These are phyloP conservation scores for Prunus mongolica DNA, from an alignment of 306 rosid species.

Conservation along the genomic window DNA sequence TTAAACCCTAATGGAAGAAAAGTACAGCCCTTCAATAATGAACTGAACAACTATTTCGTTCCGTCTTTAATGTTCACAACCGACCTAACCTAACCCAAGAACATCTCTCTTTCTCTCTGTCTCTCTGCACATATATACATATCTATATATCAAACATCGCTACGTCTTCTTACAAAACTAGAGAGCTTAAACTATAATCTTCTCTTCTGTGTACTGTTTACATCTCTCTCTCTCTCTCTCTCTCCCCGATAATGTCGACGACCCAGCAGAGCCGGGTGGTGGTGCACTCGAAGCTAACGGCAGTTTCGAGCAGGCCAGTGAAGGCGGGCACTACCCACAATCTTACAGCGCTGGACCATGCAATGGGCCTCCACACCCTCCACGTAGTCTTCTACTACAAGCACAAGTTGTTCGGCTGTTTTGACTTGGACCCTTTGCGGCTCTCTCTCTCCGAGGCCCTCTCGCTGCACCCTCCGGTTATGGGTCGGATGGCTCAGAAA, in stretches of 20 bases:
- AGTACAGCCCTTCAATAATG: too few species aligned
- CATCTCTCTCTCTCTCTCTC: not conserved
- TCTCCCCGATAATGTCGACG: constrained; percentile 4
- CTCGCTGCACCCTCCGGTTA: constrained; percentile 44
- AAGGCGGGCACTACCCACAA: constrained; percentile 22
- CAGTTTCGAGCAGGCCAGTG: constrained; percentile 54
- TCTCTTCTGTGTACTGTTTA: too few species aligned
- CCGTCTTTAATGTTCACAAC: too few species aligned
- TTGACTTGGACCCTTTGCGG: constrained; percentile 51
- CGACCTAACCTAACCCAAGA: too few species aligned
- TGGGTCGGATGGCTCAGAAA: constrained; percentile 50
- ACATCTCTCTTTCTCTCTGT: too few species aligned
- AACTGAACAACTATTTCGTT: too few species aligned
- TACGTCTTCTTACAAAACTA: too few species aligned
- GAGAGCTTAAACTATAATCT: not conserved
- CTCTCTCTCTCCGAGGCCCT: constrained; percentile 39
- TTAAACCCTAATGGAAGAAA: too few species aligned
- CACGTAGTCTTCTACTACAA: constrained; percentile 54
- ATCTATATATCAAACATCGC: too few species aligned
- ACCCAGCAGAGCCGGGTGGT: constrained; percentile 24
- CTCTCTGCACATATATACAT: too few species aligned
- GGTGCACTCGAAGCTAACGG: constrained; percentile 41
- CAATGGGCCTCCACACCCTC: constrained; percentile 47
- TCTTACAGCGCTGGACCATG: constrained; percentile 42
- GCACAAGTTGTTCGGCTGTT: constrained; percentile 28